Evolutionary conservation across 371 early-diverging fungal species (phyloP), one percentile per base, ranked within the genome.

Genomic region (Lichtheimia ramosa): DNA sequence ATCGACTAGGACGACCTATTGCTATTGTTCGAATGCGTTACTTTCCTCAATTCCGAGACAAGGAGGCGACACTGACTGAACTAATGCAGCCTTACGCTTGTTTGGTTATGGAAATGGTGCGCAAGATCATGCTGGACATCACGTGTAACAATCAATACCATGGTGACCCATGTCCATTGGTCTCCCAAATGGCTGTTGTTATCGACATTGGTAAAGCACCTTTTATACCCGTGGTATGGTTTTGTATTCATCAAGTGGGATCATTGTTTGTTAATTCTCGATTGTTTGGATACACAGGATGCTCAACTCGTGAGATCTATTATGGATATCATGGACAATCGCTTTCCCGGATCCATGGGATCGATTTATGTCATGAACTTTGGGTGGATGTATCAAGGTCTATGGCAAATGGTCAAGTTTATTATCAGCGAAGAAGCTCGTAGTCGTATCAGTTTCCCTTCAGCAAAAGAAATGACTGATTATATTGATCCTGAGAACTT

Each of bases 341-440:
- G 67, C 10, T 76, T 69, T 51, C 73, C 73, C 0, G 71, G 71
- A 0, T 60, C 62, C 27, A 54, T 79, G 27, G 62, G 63, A 13
- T 65, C 70, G 8, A 67, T 79, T 10, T 65, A 72, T 58, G 69
- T 76, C 6, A 56, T 79, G 48, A 79, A 79, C 21, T 75, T 75
- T 48, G 70, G 76, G 2, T 79, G 76, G 79, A 59, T 74, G 58
- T 75, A 75, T 62, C 76, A 75, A 61, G 73, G 76, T 3, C n/a
- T 72, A 24, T 79, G 79, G 79, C 69, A 76, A 16, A 64, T 75
- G 52, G 56, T 75, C 20, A 75, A 79, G 48, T 48, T 61, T 18
- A 56, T 79, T 10, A 48, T 79, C 34, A 72, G 61, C 20, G 70
- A 79, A 8, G 56, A 69, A 28, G 74, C 74, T 15, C 69, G 68